phyloP scores from a whole-genome alignment of 306 rosid species.

The Glycine tomentella region DNA sequence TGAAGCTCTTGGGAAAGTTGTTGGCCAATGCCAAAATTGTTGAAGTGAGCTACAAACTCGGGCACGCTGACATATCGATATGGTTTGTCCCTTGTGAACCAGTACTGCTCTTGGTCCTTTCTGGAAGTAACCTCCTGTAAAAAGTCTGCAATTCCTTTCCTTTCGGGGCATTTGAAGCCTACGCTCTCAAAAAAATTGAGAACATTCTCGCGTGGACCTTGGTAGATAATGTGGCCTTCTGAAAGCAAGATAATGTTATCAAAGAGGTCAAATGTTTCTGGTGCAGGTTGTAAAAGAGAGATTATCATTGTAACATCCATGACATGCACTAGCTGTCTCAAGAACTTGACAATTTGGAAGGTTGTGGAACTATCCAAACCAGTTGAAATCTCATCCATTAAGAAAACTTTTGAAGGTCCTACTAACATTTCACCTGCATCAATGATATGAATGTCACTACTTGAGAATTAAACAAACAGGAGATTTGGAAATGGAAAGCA shows the following conservation, averaged over 20 bases:
- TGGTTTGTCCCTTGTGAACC: constrained; percentile 62
- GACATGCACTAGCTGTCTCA: constrained; percentile 74
- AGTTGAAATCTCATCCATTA: constrained; percentile 84
- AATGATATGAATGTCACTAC: constrained; percentile 14
- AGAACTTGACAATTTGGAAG: constrained; percentile 68
- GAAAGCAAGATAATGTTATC: constrained; percentile 78
- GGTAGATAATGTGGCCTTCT: constrained; percentile 77
- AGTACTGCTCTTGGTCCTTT: constrained; percentile 85
- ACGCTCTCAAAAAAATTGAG: constrained; percentile 63
- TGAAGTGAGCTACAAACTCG: constrained; percentile 59
- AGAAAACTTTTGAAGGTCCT: constrained; percentile 78
- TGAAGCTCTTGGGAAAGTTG: constrained; percentile 53
- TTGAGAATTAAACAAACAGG: constrained; percentile 2
- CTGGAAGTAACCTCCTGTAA: constrained; percentile 80
- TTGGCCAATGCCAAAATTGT: constrained; percentile 49
- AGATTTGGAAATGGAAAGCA: neutral
- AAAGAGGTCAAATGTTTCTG: constrained; percentile 74
- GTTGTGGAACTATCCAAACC: constrained; percentile 87
- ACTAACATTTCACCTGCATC: constrained; percentile 80
- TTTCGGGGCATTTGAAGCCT: constrained; percentile 78
- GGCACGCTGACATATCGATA: constrained; percentile 60
- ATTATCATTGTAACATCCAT: constrained; percentile 72
- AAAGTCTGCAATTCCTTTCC: constrained; percentile 83
- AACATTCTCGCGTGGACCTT: constrained; percentile 70
- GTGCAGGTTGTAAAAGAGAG: constrained; percentile 84